Percentiles rank a stretch among this genome's conserved stretches.
phyloP scores from a whole-genome alignment of 2,329 filamentous ascomycete species.

The Lachnellula arida region DNA sequence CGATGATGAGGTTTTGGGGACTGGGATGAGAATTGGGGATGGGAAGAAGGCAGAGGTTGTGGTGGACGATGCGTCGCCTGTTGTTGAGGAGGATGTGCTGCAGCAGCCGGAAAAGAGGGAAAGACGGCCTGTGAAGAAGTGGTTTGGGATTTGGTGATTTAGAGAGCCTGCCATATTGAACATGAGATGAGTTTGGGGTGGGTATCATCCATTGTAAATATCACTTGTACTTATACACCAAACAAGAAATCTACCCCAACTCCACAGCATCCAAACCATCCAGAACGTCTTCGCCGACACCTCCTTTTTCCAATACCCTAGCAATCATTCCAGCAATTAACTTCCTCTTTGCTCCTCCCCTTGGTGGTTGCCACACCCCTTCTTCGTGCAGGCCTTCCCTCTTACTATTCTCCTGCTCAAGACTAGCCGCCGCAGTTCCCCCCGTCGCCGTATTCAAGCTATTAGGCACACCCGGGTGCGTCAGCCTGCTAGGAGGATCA shows the following conservation, averaged over 20 bases:
- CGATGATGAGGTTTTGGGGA: conserved; percentile 31
- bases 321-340: conserved; percentile 71
- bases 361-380: conserved; percentile 80
- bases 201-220: conserved; percentile 13
- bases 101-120: conserved; percentile 39
- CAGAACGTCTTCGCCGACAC: conserved; percentile 82
- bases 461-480: conserved; percentile 65
- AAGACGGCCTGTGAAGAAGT: conserved; percentile 65
- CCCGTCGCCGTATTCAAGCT: conserved; percentile 52
- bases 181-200: conserved; percentile 8
- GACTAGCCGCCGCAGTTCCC: conserved; percentile 35
- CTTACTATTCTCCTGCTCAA: conserved; percentile 36
- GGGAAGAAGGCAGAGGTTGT: background rate
- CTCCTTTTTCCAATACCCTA: conserved; percentile 69
- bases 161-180: background rate
- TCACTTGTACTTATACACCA: conserved; percentile 13
- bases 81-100: conserved; percentile 33
- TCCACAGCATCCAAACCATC: conserved; percentile 75
- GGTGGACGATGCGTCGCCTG: conserved; percentile 19
- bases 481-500: conserved; percentile 69
- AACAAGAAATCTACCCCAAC: conserved; percentile 36
- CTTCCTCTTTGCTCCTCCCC: conserved; percentile 75
- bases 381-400: conserved; percentile 54
- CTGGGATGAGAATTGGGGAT: conserved; percentile 29
- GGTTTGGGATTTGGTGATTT: conserved; percentile 72